Percentiles rank a stretch among this genome's conserved stretches.
Evolutionary conservation across 78 protist species (phyloP).

Genomic region (Dictyostelium capitatum): DNA sequence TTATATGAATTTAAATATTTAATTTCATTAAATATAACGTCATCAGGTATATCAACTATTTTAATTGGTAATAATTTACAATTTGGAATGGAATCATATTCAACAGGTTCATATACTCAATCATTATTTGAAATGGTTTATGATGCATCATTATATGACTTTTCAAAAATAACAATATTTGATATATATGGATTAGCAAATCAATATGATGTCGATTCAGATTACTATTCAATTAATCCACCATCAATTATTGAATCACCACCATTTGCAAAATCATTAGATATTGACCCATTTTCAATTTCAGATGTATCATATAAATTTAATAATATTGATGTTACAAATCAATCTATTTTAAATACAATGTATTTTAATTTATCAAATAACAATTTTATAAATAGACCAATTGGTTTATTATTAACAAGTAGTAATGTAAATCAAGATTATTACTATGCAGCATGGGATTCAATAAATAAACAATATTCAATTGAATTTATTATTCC

Average conservation of each 20-base stretch:
- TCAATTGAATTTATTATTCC: background rate
- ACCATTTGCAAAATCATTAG: background rate
- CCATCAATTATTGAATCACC: background rate
- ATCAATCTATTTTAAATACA: background rate
- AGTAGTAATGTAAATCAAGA: background rate
- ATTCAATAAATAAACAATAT: background rate
- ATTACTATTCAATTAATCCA: background rate
- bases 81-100: no score
- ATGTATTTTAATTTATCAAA: background rate
- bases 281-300: background rate
- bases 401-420: background rate
- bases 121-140: no score
- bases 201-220: no score
- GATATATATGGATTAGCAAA: no score
- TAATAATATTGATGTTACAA: background rate
- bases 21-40: no score
- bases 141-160: no score
- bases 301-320: background rate
- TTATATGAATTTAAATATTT: no score
- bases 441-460: background rate
- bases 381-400: background rate
- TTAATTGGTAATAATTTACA: no score
- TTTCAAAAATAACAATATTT: no score
- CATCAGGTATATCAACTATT: no score
- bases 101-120: no score